Percentiles rank a stretch among this genome's conserved stretches.
Evolutionary conservation across 2,329 filamentous ascomycete species (phyloP).

Genomic region (Cladophialophora immunda): DNA sequence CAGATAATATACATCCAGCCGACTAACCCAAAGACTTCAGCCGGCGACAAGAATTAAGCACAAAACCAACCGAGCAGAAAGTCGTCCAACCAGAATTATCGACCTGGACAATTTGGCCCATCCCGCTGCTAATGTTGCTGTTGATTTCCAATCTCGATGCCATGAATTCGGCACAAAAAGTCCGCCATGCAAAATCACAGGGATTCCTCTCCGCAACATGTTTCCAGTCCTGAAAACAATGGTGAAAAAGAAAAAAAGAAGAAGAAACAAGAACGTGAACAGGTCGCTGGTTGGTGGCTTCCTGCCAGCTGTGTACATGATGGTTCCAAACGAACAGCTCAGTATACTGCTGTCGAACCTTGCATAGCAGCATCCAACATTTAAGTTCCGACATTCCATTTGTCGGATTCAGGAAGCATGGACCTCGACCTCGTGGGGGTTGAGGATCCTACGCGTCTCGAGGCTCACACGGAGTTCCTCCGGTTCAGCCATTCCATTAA

Average conservation of each 20-base stretch:
- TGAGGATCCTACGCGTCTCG: neutral
- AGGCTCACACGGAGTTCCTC: conserved; percentile 16
- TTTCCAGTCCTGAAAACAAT: neutral
- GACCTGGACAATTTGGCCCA: neutral
- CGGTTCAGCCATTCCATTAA: conserved; percentile 36
- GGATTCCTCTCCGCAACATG: neutral
- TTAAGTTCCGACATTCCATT: neutral
- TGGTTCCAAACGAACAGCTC: neutral
- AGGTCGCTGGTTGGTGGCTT: neutral
- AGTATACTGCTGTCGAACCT: neutral
- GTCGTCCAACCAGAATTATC: neutral
- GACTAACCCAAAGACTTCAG: neutral
- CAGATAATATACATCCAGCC: neutral
- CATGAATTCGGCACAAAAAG: neutral
- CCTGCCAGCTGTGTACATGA: neutral
- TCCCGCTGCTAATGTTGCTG: neutral
- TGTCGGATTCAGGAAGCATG: neutral
- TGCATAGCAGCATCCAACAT: neutral
- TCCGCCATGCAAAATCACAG: neutral
- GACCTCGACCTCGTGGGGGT: neutral
- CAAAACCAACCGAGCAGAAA: neutral
- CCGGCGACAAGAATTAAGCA: neutral
- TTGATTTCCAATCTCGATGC: neutral
- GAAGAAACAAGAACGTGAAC: neutral
- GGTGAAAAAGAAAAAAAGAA: neutral